Evolutionary conservation across 495 filamentous ascomycete species (phyloP).

Genomic region (Annulohypoxylon nitens): DNA sequence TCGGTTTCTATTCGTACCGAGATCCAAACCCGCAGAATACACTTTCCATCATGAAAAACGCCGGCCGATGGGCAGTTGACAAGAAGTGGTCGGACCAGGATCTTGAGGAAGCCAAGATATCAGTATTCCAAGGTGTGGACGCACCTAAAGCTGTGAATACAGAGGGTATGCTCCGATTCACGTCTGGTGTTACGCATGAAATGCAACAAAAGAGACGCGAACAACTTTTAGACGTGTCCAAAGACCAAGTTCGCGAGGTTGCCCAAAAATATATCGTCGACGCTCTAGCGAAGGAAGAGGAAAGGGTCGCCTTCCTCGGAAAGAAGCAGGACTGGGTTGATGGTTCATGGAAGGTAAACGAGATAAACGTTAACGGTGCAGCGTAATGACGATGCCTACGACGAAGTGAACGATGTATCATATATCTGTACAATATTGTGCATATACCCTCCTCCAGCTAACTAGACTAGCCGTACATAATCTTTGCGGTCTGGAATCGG

Average conservation of each 20-base stretch:
- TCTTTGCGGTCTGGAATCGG: background rate
- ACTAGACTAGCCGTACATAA: conserved; percentile 39
- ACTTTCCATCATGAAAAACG: conserved; percentile 83
- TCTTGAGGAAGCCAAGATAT: conserved; percentile 94
- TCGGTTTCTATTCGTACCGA: conserved; percentile 95
- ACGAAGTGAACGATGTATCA: conserved; percentile 34
- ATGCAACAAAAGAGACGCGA: conserved; percentile 91
- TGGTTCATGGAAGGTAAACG: conserved; percentile 63
- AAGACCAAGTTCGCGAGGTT: conserved; percentile 80
- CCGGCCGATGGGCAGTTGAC: conserved; percentile 86
- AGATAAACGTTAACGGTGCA: conserved; percentile 63
- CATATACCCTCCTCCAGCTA: conserved; percentile 61
- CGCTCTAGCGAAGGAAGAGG: conserved; percentile 64
- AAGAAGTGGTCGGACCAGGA: conserved; percentile 87
- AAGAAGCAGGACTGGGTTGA: conserved; percentile 85
- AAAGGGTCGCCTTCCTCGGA: conserved; percentile 79
- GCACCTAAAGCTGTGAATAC: conserved; percentile 88
- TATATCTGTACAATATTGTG: conserved; percentile 54
- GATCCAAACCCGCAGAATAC: conserved; percentile 96
- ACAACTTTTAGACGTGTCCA: conserved; percentile 87
- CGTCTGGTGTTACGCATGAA: conserved; percentile 85
- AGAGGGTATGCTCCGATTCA: conserved; percentile 87
- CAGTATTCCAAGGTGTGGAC: conserved; percentile 96
- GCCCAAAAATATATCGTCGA: conserved; percentile 87
- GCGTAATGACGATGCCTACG: conserved; percentile 40